Percentiles rank a stretch among this genome's conserved stretches.
These are phyloP conservation scores for Poa pratensis DNA, from an alignment of 176 grass and related monocot genomes.

Conservation along the genomic window DNA sequence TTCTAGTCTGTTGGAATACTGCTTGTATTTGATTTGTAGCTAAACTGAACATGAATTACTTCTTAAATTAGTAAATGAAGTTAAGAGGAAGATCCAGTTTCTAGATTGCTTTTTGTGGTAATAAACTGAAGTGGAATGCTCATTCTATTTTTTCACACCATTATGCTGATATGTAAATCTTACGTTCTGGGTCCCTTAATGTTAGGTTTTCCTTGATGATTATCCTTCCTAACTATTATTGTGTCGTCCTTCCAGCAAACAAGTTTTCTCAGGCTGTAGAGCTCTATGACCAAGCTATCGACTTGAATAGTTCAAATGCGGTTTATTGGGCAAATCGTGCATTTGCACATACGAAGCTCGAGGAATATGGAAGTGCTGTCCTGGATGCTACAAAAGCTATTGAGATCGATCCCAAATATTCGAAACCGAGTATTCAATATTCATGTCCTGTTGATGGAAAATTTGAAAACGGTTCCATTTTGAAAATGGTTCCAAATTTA, in stretches of 20 bases:
- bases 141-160: not conserved
- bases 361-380: constrained; percentile 92
- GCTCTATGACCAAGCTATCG: constrained; percentile 84
- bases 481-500: too few species aligned
- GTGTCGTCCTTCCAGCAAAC: constrained; percentile 56
- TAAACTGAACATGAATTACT: not conserved
- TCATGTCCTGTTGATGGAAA: constrained; percentile 25
- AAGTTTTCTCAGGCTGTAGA: constrained; percentile 91
- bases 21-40: not conserved
- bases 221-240: constrained; percentile 25
- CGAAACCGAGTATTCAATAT: constrained; percentile 52
- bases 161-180: constrained; percentile 13
- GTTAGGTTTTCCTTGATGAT: not conserved
- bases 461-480: too few species aligned
- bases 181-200: not conserved
- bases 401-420: constrained; percentile 83
- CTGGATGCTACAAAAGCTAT: constrained; percentile 87
- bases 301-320: constrained; percentile 69
- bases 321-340: constrained; percentile 93
- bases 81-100: not conserved
- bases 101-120: not conserved
- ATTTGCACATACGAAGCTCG: constrained; percentile 86
- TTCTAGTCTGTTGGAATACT: not conserved
- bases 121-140: constrained; percentile 2
- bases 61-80: not conserved